These are phyloP conservation scores for Citrullus mucosospermus DNA, from an alignment of 306 rosid genomes.

Conservation along the genomic window DNA sequence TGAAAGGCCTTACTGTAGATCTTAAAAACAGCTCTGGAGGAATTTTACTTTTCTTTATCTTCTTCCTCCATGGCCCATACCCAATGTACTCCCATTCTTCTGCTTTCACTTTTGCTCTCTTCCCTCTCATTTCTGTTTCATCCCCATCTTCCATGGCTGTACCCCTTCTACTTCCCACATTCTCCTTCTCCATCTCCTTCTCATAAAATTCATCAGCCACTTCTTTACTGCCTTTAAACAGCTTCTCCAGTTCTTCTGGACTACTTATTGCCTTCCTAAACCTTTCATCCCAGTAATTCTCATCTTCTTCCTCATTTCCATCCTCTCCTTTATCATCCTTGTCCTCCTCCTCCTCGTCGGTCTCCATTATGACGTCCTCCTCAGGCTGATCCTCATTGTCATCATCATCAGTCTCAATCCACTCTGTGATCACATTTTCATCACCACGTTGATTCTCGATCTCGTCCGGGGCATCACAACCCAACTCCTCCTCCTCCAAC, in stretches of 20 bases:
- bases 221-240: slow-evolving; percentile 28
- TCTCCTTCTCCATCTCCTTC: slow-evolving; percentile 1
- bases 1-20: slow-evolving; percentile 64
- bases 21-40: slow-evolving; percentile 74
- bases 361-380: slow-evolving; percentile 29
- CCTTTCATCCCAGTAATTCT: slow-evolving; percentile 44
- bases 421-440: slow-evolving; percentile 51
- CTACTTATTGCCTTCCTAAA: slow-evolving; percentile 37
- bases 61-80: slow-evolving; percentile 72
- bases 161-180: background rate
- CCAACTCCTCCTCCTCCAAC: slow-evolving; percentile 87
- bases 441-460: slow-evolving; percentile 22
- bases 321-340: slow-evolving; percentile 21
- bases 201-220: slow-evolving; percentile 10
- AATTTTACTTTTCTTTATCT: slow-evolving; percentile 55
- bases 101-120: slow-evolving; percentile 49
- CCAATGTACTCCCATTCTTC: slow-evolving; percentile 79
- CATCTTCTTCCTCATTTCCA: slow-evolving; percentile 17
- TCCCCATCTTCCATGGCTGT: slow-evolving; percentile 33
- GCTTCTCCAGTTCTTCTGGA: slow-evolving; percentile 61
- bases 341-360: slow-evolving; percentile 24
- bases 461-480: slow-evolving; percentile 91
- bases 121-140: slow-evolving; percentile 59
- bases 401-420: slow-evolving; percentile 54
- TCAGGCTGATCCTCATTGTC: slow-evolving; percentile 14